phyloP scores from a whole-genome alignment of 2,329 filamentous ascomycete genomes.

The Aspergillus udagawae region DNA sequence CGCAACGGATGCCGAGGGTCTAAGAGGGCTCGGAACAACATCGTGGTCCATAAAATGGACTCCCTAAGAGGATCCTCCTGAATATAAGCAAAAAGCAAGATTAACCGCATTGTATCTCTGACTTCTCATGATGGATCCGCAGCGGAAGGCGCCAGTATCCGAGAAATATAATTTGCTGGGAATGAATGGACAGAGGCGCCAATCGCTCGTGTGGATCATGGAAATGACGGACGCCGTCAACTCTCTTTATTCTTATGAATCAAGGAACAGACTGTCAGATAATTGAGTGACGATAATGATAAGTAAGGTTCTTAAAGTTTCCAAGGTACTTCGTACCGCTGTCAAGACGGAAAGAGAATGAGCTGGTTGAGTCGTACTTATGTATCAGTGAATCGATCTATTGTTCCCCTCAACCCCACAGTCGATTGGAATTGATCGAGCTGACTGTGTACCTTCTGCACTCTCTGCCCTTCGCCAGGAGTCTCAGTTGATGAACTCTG shows the following conservation, averaged over 20 bases:
- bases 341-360: neutral
- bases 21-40: neutral
- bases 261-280: neutral
- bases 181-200: neutral
- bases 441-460: neutral
- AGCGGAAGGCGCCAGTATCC: neutral
- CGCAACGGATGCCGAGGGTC: neutral
- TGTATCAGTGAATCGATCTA: neutral
- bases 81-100: neutral
- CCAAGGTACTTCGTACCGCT: neutral
- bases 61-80: neutral
- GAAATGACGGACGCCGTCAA: neutral
- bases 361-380: neutral
- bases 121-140: neutral
- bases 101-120: neutral
- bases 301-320: neutral
- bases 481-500: neutral
- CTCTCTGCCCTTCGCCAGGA: neutral
- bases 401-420: neutral
- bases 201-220: neutral
- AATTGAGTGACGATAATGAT: neutral
- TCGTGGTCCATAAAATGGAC: neutral
- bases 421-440: neutral
- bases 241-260: neutral
- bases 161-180: neutral